These are phyloP conservation scores for Pseudopithomyces maydicus DNA, from an alignment of 2,329 filamentous ascomycete genomes.

Conservation along the genomic window DNA sequence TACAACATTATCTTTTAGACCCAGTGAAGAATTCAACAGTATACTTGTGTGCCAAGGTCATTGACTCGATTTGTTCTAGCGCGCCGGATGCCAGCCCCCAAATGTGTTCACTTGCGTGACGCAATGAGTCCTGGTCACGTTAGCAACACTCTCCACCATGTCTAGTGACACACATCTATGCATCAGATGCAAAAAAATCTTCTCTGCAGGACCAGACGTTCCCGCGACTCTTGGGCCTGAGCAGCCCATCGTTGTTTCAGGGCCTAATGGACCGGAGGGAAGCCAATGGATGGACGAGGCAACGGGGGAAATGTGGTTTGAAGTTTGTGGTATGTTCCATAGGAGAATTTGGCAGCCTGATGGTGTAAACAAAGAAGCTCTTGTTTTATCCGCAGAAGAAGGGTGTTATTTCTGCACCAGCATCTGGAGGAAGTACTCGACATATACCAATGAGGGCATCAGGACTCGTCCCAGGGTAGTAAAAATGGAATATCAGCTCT, in stretches of 20 bases:
- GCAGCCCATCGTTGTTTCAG: background rate
- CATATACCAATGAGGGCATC: background rate
- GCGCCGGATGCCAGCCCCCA: too few species aligned
- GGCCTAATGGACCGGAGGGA: background rate
- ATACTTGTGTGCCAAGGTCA: too few species aligned
- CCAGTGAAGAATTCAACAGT: too few species aligned
- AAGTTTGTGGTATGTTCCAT: background rate
- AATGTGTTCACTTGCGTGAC: too few species aligned
- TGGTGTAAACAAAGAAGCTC: background rate
- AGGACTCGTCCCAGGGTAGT: background rate
- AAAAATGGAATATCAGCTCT: background rate
- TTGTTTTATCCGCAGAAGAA: background rate
- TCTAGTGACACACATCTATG: background rate
- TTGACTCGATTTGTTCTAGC: too few species aligned
- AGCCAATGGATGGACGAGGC: background rate
- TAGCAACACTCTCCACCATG: background rate
- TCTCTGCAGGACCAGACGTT: background rate
- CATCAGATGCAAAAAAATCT: background rate
- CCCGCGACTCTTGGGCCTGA: background rate
- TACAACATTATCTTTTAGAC: too few species aligned
- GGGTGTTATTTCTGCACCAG: background rate
- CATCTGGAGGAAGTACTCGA: background rate
- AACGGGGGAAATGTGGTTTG: background rate
- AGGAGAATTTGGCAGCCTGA: background rate
- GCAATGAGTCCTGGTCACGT: too few species aligned